phyloP scores from a whole-genome alignment of 768 basidiomycete species.

The Mycena sanguinolenta region DNA sequence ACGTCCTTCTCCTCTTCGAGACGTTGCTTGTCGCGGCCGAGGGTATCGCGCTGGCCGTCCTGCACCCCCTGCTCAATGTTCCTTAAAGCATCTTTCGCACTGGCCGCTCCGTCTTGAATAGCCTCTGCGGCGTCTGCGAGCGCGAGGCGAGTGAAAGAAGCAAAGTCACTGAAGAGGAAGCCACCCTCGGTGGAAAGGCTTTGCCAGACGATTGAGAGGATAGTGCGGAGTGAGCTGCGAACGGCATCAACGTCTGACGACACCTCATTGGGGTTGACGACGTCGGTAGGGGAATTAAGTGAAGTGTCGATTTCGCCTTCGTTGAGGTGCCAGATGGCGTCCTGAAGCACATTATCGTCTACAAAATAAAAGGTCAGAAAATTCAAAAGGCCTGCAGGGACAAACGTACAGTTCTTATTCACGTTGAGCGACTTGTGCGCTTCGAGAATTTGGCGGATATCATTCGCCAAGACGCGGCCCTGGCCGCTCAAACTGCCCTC shows the following conservation, averaged over 20 bases:
- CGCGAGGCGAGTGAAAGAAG: slow-evolving; percentile 73
- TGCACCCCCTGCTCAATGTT: slow-evolving; percentile 70
- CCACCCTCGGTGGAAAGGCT: slow-evolving; percentile 67
- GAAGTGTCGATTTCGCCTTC: slow-evolving; percentile 64
- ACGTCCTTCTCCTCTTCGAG: slow-evolving; percentile 64
- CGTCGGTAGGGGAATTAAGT: slow-evolving; percentile 44
- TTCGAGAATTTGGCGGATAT: slow-evolving; percentile 64
- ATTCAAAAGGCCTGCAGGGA: neutral
- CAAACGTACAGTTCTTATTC: slow-evolving; percentile 69
- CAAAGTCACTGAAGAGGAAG: slow-evolving; percentile 70
- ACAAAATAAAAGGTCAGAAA: slow-evolving; percentile 6
- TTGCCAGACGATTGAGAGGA: slow-evolving; percentile 67
- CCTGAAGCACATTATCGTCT: slow-evolving; percentile 78
- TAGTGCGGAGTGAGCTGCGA: slow-evolving; percentile 61
- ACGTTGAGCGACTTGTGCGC: slow-evolving; percentile 68
- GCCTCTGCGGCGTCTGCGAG: slow-evolving; percentile 77
- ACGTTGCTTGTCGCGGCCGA: slow-evolving; percentile 67
- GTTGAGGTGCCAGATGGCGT: slow-evolving; percentile 74
- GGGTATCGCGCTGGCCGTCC: slow-evolving; percentile 68
- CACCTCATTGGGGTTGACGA: slow-evolving; percentile 59
- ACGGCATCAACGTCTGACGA: slow-evolving; percentile 64
- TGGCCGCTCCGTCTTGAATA: slow-evolving; percentile 64
- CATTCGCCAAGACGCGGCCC: slow-evolving; percentile 64
- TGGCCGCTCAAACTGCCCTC: slow-evolving; percentile 64
- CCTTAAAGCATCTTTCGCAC: slow-evolving; percentile 66